Base-by-base conservation (phyloP, 1,284 basidiomycete species). In the Anthracocystis panici-leucophaei region DNA sequence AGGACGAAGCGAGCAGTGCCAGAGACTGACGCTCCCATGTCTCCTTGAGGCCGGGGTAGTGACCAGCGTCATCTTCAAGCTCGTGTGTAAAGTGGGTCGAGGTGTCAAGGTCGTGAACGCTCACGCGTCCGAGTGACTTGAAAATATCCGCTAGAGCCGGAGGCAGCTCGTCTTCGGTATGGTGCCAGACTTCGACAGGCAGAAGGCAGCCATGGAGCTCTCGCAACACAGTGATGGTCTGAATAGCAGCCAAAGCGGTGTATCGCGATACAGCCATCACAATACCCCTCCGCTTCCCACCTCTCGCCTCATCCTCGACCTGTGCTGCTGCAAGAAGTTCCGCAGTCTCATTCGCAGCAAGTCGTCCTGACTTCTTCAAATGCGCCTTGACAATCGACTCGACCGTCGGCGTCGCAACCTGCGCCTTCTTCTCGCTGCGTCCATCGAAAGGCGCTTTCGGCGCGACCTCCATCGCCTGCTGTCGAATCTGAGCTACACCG, bases 61-160 rank as follows among this genome's bases (percentile, higher is more conserved):
- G 59, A 16, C 71, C 71, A 0, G 61, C 71, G 25, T 74, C 71
- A 23, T 74, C 65, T 31, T 74, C 65, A n/a, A 74, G 62, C 31
- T 74, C 65, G 45, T 21, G 20, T 25, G 33, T 63, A 55, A 74
- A 74, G 41, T 33, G n/a, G 6, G 57, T 38, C 18, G 68, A 41
- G 6, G 49, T 53, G 16, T 74, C 65, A 46, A 74, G 53, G 33
- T 74, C 65, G 41, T 57, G 38, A 7, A 57, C 33, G 0, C 52
- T 61, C 29, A 68, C 62, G 4, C 65, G 61, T 14, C 61, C 61
- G 18, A 65, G 54, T 7, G 61, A 48, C 27, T 57, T 45, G 41
- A 74, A 53, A 40, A 65, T 12, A 21, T 68, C 61, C 6, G 29
- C 57, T 1, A 74, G 53, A 2, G 57, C 46, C 18, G 44, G 20